Evolutionary conservation across 2,329 filamentous ascomycete species (phyloP), one percentile per base, ranked within the genome.

Genomic region (Parafenestella ontariensis): DNA sequence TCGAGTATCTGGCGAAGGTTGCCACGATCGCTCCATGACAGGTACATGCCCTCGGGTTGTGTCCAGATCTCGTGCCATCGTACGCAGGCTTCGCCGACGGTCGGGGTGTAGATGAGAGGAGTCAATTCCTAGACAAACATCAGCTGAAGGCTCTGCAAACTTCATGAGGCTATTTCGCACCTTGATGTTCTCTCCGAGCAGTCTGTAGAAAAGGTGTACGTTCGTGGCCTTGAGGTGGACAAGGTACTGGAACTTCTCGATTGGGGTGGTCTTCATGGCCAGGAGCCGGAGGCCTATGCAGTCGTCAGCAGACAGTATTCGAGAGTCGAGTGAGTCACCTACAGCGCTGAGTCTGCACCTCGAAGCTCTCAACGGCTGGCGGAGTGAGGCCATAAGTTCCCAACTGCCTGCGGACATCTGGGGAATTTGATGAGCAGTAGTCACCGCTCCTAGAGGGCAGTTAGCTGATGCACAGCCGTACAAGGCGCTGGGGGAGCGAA

Each of bases 21-120:
- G 72, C 93, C 95, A 62, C 91, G 88, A 82, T 99, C 94, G 78
- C 92, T 90, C 79, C 91, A 97, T 57, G 93, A 97, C 62, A 99
- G 90, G 81, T 98, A 99, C 78, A 98, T 85, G 62, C 86, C 92
- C 83, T 98, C 95, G 20, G 95, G 93, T 65, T 93, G 90, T 56
- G 93, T 96, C 82, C 96, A 98, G 68, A 98, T 87, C 69, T 94
- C 92, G 34, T 93, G 96, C 86, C 96, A 99, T 79, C 94, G 89
- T 74, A 96, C 83, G 81, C 95, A 99, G 64, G 96, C 95, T 76
- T 98, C 94, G 70, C 95, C 95, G 69, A 99, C 92, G 71, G 90
- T 93, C 41, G 91, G 91, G 17, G 91, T 95, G 81, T 95, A 95
- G 69, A 95, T 91, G 62, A 94, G 81, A 44, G 91, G 91, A 79